phyloP scores from a whole-genome alignment of 495 filamentous ascomycete species.

The Oidiodendron maius region DNA sequence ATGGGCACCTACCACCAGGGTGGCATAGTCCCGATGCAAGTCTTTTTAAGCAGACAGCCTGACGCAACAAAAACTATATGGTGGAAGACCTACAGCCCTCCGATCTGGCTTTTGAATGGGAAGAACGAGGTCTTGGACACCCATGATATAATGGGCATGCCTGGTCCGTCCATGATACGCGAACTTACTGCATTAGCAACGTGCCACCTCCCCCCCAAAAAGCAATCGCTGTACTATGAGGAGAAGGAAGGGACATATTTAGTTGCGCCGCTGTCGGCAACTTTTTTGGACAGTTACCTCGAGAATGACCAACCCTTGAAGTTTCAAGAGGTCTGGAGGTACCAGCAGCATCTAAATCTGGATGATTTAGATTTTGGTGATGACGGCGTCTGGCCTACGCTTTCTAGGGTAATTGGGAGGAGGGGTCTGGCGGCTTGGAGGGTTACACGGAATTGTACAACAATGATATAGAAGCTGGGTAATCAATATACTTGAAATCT shows the following conservation, averaged over 20 bases:
- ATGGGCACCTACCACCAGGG: slow-evolving; percentile 96
- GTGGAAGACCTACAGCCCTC: slow-evolving; percentile 98
- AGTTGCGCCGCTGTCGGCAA: slow-evolving; percentile 64
- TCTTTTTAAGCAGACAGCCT: slow-evolving; percentile 50
- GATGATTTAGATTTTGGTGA: slow-evolving; percentile 88
- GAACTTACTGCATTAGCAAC: slow-evolving; percentile 50
- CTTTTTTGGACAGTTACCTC: slow-evolving; percentile 61
- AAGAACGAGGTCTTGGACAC: slow-evolving; percentile 65
- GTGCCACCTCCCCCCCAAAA: slow-evolving; percentile 34
- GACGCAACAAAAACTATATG: slow-evolving; percentile 70
- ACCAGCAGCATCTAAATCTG: slow-evolving; percentile 72
- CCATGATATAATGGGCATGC: slow-evolving; percentile 75
- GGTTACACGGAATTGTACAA: slow-evolving; percentile 46
- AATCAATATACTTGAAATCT: no score
- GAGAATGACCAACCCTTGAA: slow-evolving; percentile 38
- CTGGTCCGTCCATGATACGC: slow-evolving; percentile 52
- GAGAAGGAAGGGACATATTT: slow-evolving; percentile 52
- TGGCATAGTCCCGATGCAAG: slow-evolving; percentile 79
- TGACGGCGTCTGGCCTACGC: slow-evolving; percentile 73
- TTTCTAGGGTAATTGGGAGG: slow-evolving; percentile 70
- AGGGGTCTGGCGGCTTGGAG: slow-evolving; percentile 78
- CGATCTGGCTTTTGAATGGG: slow-evolving; percentile 82
- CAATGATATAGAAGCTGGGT: no score
- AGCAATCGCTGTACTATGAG: slow-evolving; percentile 41
- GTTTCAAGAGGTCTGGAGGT: slow-evolving; percentile 65